Conservation (phyloP, 1,284 basidiomycete genomes). For the Coniferiporia sulphurascens region DNA sequence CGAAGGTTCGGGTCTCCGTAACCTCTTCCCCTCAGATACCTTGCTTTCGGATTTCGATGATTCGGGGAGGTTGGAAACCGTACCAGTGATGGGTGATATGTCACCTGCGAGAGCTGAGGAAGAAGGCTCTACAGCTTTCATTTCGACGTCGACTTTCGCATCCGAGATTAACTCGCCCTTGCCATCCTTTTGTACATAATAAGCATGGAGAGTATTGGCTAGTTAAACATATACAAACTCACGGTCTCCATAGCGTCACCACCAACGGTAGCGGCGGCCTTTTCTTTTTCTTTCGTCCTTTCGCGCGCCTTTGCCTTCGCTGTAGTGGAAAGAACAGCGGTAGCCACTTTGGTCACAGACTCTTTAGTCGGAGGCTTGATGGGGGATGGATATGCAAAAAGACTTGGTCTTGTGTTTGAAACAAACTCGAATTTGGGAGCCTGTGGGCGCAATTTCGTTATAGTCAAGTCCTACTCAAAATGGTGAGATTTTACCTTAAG, state of each 20-base stretch:
- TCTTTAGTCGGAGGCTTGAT: slow-evolving; percentile 89
- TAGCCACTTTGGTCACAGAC: slow-evolving; percentile 82
- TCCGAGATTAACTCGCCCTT: slow-evolving; percentile 57
- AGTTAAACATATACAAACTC: slow-evolving; percentile 28
- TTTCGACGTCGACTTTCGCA: slow-evolving; percentile 59
- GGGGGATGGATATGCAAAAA: slow-evolving; percentile 85
- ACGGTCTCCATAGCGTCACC: slow-evolving; percentile 81
- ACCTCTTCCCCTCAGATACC: slow-evolving; percentile 29
- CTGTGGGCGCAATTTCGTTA: slow-evolving; percentile 33
- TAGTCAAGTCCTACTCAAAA: no score
- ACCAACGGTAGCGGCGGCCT: slow-evolving; percentile 60
- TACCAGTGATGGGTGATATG: slow-evolving; percentile 50
- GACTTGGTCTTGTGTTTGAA: slow-evolving; percentile 81
- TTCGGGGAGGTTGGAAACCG: slow-evolving; percentile 44
- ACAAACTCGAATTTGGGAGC: slow-evolving; percentile 87
- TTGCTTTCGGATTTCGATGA: slow-evolving; percentile 29
- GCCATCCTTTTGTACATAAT: slow-evolving; percentile 51
- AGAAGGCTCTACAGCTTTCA: slow-evolving; percentile 58
- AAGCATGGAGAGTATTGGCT: background rate
- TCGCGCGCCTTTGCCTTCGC: slow-evolving; percentile 91
- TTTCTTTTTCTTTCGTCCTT: slow-evolving; percentile 65
- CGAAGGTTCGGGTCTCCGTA: slow-evolving; percentile 67
- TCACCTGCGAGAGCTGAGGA: slow-evolving; percentile 38
- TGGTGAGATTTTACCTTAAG: slow-evolving; percentile 52
- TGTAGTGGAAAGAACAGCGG: slow-evolving; percentile 92